Conservation (phyloP, 805 yeast genomes). For the Priceomyces fermenticarens region DNA sequence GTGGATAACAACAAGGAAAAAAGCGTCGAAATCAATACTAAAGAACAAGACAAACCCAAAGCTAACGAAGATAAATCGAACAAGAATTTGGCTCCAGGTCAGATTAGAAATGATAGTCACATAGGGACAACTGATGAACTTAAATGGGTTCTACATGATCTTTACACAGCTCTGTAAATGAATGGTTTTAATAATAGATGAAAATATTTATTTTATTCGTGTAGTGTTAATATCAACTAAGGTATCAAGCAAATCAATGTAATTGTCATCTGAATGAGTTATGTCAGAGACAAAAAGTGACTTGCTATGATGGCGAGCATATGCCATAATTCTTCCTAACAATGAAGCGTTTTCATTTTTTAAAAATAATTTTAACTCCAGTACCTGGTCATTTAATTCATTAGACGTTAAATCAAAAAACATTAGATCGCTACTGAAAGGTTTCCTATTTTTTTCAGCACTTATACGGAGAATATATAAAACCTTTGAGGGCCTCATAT, state of each 20-base stretch:
- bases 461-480: conserved; percentile 11
- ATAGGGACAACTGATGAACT: conserved; percentile 65
- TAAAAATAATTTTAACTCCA: background rate
- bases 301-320: conserved; percentile 26
- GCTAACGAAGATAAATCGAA: background rate
- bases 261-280: conserved; percentile 10
- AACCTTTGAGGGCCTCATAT: background rate
- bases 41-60: background rate
- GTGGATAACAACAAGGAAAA: conserved; percentile 1
- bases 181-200: background rate
- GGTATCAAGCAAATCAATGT: conserved; percentile 10
- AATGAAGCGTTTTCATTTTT: background rate
- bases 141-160: conserved; percentile 68
- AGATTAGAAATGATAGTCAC: conserved; percentile 24
- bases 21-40: background rate
- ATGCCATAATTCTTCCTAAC: conserved; percentile 2
- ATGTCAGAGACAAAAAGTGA: conserved; percentile 31
- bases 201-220: background rate
- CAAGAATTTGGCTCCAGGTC: background rate
- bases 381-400: background rate
- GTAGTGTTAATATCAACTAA: conserved; percentile 10
- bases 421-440: conserved; percentile 10
- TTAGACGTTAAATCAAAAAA: conserved; percentile 9
- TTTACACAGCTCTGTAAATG: conserved; percentile 41
- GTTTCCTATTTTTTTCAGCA: conserved; percentile 5